These are phyloP conservation scores for Eremothecium gossypii DNA, from an alignment of 1,139 yeast species.

Conservation along the genomic window DNA sequence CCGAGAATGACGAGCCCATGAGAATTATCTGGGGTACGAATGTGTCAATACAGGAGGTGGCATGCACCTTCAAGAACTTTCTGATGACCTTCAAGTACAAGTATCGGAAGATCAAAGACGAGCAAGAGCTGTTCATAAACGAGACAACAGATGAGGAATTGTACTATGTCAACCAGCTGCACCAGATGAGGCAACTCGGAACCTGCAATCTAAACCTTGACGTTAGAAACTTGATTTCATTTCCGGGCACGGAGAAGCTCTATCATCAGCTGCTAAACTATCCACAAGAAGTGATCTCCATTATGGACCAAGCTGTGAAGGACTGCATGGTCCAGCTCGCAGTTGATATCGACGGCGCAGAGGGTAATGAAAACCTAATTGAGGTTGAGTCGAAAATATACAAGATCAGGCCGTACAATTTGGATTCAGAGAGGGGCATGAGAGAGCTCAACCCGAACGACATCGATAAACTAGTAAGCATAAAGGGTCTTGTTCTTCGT, in stretches of 20 bases:
- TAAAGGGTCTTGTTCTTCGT: slow-evolving; percentile 85
- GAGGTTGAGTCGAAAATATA: slow-evolving; percentile 75
- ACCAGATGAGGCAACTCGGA: slow-evolving; percentile 69
- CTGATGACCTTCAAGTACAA: slow-evolving; percentile 74
- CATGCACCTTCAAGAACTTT: slow-evolving; percentile 71
- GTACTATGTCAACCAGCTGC: slow-evolving; percentile 64
- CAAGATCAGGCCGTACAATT: slow-evolving; percentile 81
- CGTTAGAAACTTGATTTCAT: slow-evolving; percentile 68
- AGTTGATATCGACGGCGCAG: slow-evolving; percentile 35
- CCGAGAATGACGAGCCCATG: slow-evolving; percentile 54
- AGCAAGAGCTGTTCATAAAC: slow-evolving; percentile 32
- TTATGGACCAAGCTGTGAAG: slow-evolving; percentile 92
- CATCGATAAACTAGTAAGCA: slow-evolving; percentile 83
- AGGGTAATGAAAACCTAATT: slow-evolving; percentile 33
- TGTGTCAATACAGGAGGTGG: slow-evolving; percentile 82
- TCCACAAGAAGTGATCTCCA: slow-evolving; percentile 95
- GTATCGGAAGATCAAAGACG: slow-evolving; percentile 57
- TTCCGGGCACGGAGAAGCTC: slow-evolving; percentile 65
- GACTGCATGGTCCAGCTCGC: slow-evolving; percentile 80
- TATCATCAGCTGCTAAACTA: slow-evolving; percentile 81
- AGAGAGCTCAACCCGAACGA: slow-evolving; percentile 92
- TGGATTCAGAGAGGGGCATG: slow-evolving; percentile 69
- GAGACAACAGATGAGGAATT: slow-evolving; percentile 61
- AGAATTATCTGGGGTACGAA: slow-evolving; percentile 98
- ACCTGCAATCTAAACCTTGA: slow-evolving; percentile 79